phyloP scores from a whole-genome alignment of 176 grass and related monocot species.

The Hordeum vulgare region MorexV3_pseudomolecules_assembly NC_058519.1:125298077-125298576 shows the following conservation, averaged over 20 bases:
- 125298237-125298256: background rate
- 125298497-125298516: background rate
- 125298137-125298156: background rate
- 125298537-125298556: too few species aligned
- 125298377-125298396: background rate
- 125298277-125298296: background rate
- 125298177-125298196: background rate
- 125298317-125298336: background rate
- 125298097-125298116: background rate
- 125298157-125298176: background rate
- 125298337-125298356: background rate
- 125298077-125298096: background rate
- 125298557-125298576: too few species aligned
- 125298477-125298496: background rate
- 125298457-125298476: background rate
- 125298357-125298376: slow-evolving; percentile 3
- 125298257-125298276: background rate
- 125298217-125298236: background rate
- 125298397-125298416: background rate
- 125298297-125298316: background rate
- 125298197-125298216: background rate
- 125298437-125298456: background rate
- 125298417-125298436: background rate
- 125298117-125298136: background rate
- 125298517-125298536: too few species aligned